Evolutionary conservation across 1,284 basidiomycete genomes (phyloP).

Genomic region (Schizophyllum commune): DNA sequence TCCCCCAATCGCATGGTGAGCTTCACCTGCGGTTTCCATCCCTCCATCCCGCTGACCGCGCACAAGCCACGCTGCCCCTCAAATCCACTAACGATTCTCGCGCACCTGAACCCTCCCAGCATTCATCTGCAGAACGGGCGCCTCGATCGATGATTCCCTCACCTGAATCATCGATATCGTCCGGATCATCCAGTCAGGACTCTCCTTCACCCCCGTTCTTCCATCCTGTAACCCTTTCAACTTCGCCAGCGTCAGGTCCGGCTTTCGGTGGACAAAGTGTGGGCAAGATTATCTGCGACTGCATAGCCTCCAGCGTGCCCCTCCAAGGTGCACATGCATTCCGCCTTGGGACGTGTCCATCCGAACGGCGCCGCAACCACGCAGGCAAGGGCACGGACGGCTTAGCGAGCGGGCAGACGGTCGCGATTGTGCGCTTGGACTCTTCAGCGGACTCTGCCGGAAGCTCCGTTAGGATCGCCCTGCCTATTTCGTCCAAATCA

Average conservation of each 20-base stretch:
- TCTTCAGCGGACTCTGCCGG: neutral
- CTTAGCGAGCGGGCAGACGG: neutral
- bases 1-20: neutral
- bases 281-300: neutral
- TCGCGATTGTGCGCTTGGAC: neutral
- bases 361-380: neutral
- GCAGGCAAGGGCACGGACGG: neutral
- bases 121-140: neutral
- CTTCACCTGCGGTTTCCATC: neutral
- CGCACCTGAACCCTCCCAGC: neutral
- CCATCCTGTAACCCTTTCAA: neutral
- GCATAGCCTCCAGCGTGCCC: neutral
- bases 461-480: neutral
- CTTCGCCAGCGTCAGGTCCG: neutral
- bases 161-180: neutral
- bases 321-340: neutral
- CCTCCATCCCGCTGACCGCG: neutral
- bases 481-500: conserved; percentile 4
- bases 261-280: neutral
- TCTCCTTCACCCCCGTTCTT: neutral
- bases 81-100: neutral
- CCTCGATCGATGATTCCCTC: neutral
- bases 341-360: neutral
- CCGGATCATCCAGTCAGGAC: neutral
- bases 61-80: neutral